A percentile compares a stretch with the other conserved stretches of the same genome.
phyloP scores from a whole-genome alignment of 1,139 yeast genomes.

The Hyphopichia buzzinii region DNA sequence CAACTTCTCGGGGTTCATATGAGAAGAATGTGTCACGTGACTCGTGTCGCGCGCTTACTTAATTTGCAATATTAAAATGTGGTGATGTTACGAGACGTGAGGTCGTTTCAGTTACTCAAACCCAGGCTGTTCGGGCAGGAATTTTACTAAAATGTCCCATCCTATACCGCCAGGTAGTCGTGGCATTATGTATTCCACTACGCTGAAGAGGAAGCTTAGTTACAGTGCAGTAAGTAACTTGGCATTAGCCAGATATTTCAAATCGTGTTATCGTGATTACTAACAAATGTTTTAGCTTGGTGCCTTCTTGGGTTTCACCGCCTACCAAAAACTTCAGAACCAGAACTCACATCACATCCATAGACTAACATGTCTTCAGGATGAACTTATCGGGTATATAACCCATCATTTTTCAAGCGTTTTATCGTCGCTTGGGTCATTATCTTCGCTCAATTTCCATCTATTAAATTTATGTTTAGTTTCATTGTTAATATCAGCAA shows the following conservation, averaged over 20 bases:
- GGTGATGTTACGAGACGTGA: no score
- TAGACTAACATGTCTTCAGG: background rate
- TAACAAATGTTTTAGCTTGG: constrained; percentile 1
- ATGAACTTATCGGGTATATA: background rate
- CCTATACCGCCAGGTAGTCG: background rate
- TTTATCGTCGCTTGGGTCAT: background rate
- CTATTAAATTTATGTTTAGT: constrained; percentile 9
- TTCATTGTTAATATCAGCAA: constrained; percentile 13
- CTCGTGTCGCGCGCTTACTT: no score
- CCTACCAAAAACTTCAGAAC: background rate
- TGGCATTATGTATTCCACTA: background rate
- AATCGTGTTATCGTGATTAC: background rate
- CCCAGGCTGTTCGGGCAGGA: no score
- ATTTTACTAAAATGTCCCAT: background rate
- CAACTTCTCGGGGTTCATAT: no score
- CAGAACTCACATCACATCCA: background rate
- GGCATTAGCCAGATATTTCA: no score
- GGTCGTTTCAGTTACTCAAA: no score
- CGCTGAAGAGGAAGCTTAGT: constrained; percentile 1
- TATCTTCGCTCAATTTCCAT: constrained; percentile 6
- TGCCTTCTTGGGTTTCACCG: constrained; percentile 4
- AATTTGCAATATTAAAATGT: no score
- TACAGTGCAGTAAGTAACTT: constrained; percentile 4
- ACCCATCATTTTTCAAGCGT: background rate
- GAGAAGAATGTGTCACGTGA: no score